phyloP scores from a whole-genome alignment of 2,329 filamentous ascomycete genomes.

The Trichoderma hamatum region DNA sequence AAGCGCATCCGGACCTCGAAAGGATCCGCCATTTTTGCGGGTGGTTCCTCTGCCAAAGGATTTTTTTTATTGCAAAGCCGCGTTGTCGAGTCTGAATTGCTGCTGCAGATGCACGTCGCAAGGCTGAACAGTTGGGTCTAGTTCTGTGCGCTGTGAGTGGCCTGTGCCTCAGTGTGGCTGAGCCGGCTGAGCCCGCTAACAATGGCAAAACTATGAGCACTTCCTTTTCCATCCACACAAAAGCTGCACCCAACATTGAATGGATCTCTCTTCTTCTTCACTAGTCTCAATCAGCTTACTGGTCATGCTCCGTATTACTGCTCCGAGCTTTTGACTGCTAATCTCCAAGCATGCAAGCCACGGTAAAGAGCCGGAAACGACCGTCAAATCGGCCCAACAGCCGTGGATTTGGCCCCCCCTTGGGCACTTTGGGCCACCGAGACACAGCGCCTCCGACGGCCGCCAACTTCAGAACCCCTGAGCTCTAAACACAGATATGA shows the following conservation, averaged over 20 bases:
- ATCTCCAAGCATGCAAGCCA: constrained; percentile 1
- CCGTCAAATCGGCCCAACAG: not conserved
- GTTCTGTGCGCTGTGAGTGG: constrained; percentile 3
- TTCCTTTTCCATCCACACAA: not conserved
- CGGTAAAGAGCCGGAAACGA: constrained; percentile 25
- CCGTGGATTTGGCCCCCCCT: constrained; percentile 6
- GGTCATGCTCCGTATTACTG: constrained; percentile 4
- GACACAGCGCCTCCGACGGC: not conserved
- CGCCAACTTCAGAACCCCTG: not conserved
- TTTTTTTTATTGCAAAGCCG: not conserved
- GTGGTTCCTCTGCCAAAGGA: not conserved
- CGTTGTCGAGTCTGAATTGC: constrained; percentile 18
- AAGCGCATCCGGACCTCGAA: constrained; percentile 99
- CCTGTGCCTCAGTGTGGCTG: constrained; percentile 20
- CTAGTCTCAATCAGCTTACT: constrained; percentile 14
- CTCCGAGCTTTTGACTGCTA: not conserved
- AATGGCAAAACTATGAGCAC: not conserved
- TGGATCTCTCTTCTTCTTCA: not conserved
- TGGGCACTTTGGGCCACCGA: not conserved
- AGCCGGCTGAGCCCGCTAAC: not conserved
- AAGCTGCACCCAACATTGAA: not conserved
- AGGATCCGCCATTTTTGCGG: constrained; percentile 66
- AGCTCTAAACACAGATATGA: not conserved
- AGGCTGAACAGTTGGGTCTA: constrained; percentile 11
- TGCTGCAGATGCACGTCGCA: constrained; percentile 3